Evolutionary conservation across 108 stramenopile species (phyloP).

Genomic region (Nitzschia palea): DNA sequence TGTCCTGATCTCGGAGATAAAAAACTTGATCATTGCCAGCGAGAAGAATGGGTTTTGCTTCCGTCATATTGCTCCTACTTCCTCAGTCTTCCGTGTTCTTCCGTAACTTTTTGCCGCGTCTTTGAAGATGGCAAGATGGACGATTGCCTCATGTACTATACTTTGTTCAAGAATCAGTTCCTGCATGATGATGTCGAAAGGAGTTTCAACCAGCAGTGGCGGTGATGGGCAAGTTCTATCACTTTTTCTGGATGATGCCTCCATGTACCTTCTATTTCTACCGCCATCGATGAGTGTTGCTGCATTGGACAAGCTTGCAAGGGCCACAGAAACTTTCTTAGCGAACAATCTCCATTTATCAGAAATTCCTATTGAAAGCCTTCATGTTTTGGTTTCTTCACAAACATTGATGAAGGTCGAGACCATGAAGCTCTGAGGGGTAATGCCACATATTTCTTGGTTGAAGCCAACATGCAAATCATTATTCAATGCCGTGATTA

Average conservation of each 20-base stretch:
- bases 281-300: constrained; percentile 1
- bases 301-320: not conserved
- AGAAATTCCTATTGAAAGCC: not conserved
- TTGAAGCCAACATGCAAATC: not conserved
- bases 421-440: not conserved
- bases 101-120: too few relatives aligned
- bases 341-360: constrained; percentile 8
- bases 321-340: constrained; percentile 14
- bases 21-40: too few relatives aligned
- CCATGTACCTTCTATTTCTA: constrained; percentile 13
- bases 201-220: too few relatives aligned
- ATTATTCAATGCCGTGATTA: too few relatives aligned
- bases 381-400: not conserved
- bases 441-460: constrained; percentile 1
- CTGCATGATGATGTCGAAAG: too few relatives aligned
- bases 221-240: too few relatives aligned
- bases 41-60: too few relatives aligned
- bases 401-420: constrained; percentile 8
- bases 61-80: too few relatives aligned
- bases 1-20: too few relatives aligned
- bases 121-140: too few relatives aligned
- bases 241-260: constrained; percentile 6
- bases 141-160: too few relatives aligned
- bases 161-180: too few relatives aligned
- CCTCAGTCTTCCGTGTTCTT: constrained; percentile 14